These are phyloP conservation scores for Phytopythium delawarense DNA, from an alignment of 352 stramenopile genomes.

Conservation along the genomic window DNA sequence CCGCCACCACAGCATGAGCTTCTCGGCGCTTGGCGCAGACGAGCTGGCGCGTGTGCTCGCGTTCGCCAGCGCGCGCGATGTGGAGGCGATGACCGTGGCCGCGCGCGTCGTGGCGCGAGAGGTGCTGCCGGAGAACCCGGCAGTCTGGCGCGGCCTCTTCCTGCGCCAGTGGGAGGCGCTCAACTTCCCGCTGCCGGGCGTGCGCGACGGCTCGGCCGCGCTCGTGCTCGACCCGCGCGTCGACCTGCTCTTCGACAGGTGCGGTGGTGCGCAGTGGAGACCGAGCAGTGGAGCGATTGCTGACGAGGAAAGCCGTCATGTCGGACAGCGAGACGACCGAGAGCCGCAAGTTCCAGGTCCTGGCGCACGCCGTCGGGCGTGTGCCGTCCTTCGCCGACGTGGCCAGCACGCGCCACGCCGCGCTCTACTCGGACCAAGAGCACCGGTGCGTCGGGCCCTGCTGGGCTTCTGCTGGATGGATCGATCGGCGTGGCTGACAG, in stretches of 20 bases:
- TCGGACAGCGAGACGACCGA: conserved; percentile 38
- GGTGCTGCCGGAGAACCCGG: conserved; percentile 45
- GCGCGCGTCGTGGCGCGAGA: conserved; percentile 28
- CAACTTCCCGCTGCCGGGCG: conserved; percentile 51
- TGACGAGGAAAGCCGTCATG: neutral
- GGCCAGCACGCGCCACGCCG: conserved; percentile 31
- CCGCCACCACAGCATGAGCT: neutral
- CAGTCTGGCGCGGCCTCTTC: conserved; percentile 63
- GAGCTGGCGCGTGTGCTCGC: conserved; percentile 40
- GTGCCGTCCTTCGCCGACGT: conserved; percentile 70
- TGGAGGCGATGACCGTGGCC: conserved; percentile 53
- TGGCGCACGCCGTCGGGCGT: conserved; percentile 58
- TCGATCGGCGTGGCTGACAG: conserved; percentile 2
- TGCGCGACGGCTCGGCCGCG: conserved; percentile 7
- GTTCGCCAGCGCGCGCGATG: conserved; percentile 37
- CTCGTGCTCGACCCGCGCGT: conserved; percentile 39
- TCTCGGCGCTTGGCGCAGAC: conserved; percentile 40
- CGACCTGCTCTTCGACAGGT: conserved; percentile 44
- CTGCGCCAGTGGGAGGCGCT: conserved; percentile 50
- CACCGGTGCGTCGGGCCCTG: conserved; percentile 30
- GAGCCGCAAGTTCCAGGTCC: conserved; percentile 68
- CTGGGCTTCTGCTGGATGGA: neutral
- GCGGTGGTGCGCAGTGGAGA: neutral
- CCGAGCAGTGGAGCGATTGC: neutral
- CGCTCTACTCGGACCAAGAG: conserved; percentile 34